Evolutionary conservation across 129 eudicot genomes (phyloP), one percentile per base, ranked within the genome.

Genomic region (Sambucus nigra): DNA sequence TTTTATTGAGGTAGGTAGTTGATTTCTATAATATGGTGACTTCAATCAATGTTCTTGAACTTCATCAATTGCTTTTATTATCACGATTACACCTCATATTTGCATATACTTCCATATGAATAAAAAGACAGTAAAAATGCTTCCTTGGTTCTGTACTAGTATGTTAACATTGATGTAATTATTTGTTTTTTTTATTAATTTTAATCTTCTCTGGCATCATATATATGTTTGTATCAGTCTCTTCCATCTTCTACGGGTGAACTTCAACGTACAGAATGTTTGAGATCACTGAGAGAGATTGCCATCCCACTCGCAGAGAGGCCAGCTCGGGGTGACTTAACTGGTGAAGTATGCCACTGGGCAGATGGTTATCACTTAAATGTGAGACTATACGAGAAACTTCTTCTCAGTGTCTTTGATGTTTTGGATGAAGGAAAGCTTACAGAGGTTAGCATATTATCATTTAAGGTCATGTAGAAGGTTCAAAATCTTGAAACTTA

Each of bases 341-440:
- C 99, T 27, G 99, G 99, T 70, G 96, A 92, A 92, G 77, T 92
- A 26, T 82, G 99, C 72, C 99, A 92, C 57, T 92, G 96, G 96
- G 99, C 96, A 50, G 99, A 92, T 61, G 99, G 99, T 57, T 92
- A 92, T 76, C 96, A 80, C 72, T 77, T 92, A 17, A 92, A 92
- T 63, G 96, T 92, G 78, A 82, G 80, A 67, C 55, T 92, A 18
- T 92, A 92, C 56, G 99, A 86, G 75, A 86, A 86, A 55, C 78
- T 92, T 54, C 87, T 92, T 33, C 78, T 66, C 38, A 92, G 99
- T 73, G 80, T 92, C 53, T 92, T 92, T 75, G 99, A 92, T 81
- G 86, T 86, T 65, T 74, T 92, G 55, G 99, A 92, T 48, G 99
- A 92, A 63, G 99, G 99, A 63, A 92, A 86, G 74, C 86, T 92